Evolutionary conservation across 2,329 filamentous ascomycete species (phyloP), one percentile per base, ranked within the genome.

Genomic region (Cladobotryum protrusum): DNA sequence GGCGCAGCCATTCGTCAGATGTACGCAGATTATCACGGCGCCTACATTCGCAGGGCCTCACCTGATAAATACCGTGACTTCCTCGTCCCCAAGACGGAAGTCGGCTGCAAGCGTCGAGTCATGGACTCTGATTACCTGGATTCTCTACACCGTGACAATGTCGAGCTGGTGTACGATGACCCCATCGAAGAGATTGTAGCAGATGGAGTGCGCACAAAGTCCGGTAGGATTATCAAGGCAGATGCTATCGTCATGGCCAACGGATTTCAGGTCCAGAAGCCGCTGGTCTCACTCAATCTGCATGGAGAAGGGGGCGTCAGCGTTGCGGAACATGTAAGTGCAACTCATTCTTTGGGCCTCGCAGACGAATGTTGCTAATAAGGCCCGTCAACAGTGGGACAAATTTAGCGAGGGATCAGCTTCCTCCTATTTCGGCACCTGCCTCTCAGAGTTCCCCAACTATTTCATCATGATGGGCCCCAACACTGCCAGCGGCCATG

Each of bases 401-500:
- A 40, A 46, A 50, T 49, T 61, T 1, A 62, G 59, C 4, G 51
- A 59, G 15, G 60, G 60, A 3, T 40, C 52, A 12, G 50, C 60
- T 1, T 60, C 58, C 56, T 74, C 74, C 0, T 78, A 78, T 53
- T 69, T 72, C 36, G 74, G 75, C n/a, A 75, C 74, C 1, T 73
- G 71, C 33, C 52, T 77, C 0, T 69, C 72, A 1, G 61, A 62
- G 1, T 76, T 76, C 49, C 72, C 73, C 4, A 76, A 74, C 52
- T 70, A 75, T 57, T 63, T 62, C 32, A 48, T 63, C 40, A 56
- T 63, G 54, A 60, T 63, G 59, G 60, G 60, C 0, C 72, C 61
- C 2, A 63, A 63, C 18, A 62, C 61, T 1, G 62, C 72, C 3
- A 77, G 71, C 0, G 75, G 75, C 0, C 75, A 78, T 54, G 59